phyloP scores from a whole-genome alignment of 2,329 filamentous ascomycete species.

The Periconia sp. region DNA sequence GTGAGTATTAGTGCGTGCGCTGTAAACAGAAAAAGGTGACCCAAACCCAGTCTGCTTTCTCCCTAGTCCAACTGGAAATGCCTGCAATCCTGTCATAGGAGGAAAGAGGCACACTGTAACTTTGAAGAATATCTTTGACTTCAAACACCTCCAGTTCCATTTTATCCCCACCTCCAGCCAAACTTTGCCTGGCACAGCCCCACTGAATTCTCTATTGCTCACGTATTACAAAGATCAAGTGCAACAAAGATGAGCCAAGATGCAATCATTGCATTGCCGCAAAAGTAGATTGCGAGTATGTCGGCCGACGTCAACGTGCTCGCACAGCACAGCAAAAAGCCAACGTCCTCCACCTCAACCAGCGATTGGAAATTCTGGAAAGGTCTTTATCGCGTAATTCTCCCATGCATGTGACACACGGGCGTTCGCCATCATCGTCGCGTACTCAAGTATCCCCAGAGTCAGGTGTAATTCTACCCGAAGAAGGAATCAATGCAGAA shows the following conservation, averaged over 20 bases:
- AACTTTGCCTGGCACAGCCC: no score
- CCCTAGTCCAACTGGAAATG: not conserved
- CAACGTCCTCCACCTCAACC: constrained; percentile 20
- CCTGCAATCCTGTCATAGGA: no score
- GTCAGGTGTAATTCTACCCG: not conserved
- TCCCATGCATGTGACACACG: not conserved
- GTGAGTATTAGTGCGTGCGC: constrained; percentile 15
- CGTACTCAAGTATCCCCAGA: not conserved
- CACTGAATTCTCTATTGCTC: no score
- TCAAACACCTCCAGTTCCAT: not conserved
- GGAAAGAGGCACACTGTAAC: no score
- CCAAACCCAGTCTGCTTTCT: not conserved
- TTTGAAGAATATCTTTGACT: no score
- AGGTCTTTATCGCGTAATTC: constrained; percentile 15
- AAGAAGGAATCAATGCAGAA: not conserved
- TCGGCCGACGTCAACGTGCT: constrained; percentile 28
- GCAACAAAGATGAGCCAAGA: constrained; percentile 23
- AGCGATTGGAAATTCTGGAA: constrained; percentile 28
- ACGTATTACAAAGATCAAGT: constrained; percentile 23
- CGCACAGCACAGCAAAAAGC: constrained; percentile 24
- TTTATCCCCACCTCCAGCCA: no score
- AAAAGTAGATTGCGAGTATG: constrained; percentile 27
- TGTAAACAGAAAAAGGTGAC: constrained; percentile 22
- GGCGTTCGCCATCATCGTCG: not conserved
- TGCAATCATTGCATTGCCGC: constrained; percentile 31